Percentiles rank a stretch among this genome's conserved stretches.
Evolutionary conservation across 352 stramenopile genomes (phyloP).

Genomic region (Pythium vanterpoolii): DNA sequence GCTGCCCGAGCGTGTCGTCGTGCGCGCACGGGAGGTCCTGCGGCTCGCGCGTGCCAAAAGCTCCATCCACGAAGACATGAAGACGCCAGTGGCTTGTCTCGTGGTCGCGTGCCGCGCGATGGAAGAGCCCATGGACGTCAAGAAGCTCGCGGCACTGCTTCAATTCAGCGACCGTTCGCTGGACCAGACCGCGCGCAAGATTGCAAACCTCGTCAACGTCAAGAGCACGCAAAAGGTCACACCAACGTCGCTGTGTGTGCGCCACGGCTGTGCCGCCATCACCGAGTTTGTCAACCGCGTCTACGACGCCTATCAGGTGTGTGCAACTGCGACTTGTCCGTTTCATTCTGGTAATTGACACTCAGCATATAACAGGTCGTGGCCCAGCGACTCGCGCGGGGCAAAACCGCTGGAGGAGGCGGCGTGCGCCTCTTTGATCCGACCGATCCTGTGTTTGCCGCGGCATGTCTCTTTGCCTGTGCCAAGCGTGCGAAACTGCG

Average conservation of each 20-base stretch:
- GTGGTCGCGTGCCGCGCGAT: slow-evolving; percentile 54
- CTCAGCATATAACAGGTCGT: slow-evolving; percentile 19
- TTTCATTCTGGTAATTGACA: neutral
- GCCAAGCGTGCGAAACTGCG: slow-evolving; percentile 70
- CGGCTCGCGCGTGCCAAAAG: slow-evolving; percentile 47
- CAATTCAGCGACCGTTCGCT: slow-evolving; percentile 38
- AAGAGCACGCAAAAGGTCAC: slow-evolving; percentile 43
- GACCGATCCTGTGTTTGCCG: slow-evolving; percentile 50
- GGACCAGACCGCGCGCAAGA: slow-evolving; percentile 46
- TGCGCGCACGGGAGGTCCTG: slow-evolving; percentile 49
- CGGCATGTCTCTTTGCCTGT: slow-evolving; percentile 62
- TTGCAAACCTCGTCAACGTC: slow-evolving; percentile 48
- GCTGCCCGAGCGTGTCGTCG: slow-evolving; percentile 44
- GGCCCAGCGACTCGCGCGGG: slow-evolving; percentile 25
- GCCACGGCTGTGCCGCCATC: slow-evolving; percentile 65
- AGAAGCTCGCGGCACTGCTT: slow-evolving; percentile 37
- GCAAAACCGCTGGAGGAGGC: slow-evolving; percentile 2
- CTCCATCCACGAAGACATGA: slow-evolving; percentile 24
- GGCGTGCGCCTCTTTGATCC: slow-evolving; percentile 28
- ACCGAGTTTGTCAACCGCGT: slow-evolving; percentile 59
- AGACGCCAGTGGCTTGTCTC: slow-evolving; percentile 56
- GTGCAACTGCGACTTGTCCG: neutral
- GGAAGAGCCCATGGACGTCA: slow-evolving; percentile 45
- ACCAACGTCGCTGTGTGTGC: slow-evolving; percentile 60
- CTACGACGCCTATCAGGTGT: slow-evolving; percentile 47